These are phyloP conservation scores for Trametes sp. DNA, from an alignment of 1,284 basidiomycete genomes.

Conservation along the genomic window DNA sequence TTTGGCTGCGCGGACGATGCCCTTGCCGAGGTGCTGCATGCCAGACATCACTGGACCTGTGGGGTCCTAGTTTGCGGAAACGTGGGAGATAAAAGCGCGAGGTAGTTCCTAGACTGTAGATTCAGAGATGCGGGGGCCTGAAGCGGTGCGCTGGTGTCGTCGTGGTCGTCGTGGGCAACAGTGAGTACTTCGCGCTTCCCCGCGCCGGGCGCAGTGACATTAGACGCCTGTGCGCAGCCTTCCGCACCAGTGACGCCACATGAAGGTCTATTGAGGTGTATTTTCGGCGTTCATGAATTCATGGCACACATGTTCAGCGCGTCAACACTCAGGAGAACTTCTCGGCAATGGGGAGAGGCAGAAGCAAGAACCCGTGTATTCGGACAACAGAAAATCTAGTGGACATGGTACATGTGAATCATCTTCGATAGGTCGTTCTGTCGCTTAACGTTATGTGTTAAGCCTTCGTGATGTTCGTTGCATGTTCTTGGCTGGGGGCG, in stretches of 20 bases:
- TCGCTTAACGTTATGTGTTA: not conserved
- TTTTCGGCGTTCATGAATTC: too few relatives aligned
- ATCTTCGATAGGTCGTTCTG: not conserved
- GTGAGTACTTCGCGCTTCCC: not conserved
- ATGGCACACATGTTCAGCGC: not conserved
- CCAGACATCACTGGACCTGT: slow-evolving; percentile 40
- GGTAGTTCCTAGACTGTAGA: not conserved
- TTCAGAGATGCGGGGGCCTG: not conserved
- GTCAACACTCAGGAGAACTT: not conserved
- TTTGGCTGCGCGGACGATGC: slow-evolving; percentile 87
- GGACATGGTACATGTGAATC: not conserved
- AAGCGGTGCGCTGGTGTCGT: not conserved
- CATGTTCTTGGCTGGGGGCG: not conserved
- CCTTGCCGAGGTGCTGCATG: slow-evolving; percentile 79
- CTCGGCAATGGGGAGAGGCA: not conserved
- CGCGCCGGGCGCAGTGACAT: not conserved
- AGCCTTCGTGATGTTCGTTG: not conserved
- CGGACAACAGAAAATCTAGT: not conserved
- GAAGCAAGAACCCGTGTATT: not conserved
- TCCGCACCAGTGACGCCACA: not conserved
- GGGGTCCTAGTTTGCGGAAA: not conserved
- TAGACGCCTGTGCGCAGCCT: slow-evolving; percentile 3
- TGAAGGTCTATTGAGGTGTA: not conserved
- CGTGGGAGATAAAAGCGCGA: not conserved
- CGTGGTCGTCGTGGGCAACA: slow-evolving; percentile 1